These are phyloP conservation scores for Eucalyptus guilfoylei DNA, from an alignment of 345 rosid genomes.

Conservation along the genomic window DNA sequence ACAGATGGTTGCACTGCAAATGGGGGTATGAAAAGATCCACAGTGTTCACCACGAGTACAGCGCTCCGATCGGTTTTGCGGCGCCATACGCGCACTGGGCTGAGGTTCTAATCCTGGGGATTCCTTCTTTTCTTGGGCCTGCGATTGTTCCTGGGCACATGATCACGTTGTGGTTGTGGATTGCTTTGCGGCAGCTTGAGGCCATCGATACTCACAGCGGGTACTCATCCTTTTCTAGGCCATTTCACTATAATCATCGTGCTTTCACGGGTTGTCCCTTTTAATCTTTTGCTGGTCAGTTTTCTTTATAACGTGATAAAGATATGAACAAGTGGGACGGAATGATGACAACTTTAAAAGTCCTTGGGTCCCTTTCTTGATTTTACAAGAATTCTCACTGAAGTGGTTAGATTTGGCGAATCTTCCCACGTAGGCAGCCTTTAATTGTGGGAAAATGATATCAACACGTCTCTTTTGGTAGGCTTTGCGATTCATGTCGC, in stretches of 20 bases:
- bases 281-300: neutral
- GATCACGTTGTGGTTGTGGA: constrained; percentile 87
- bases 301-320: neutral
- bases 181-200: constrained; percentile 75
- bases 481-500: neutral
- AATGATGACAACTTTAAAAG: neutral
- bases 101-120: constrained; percentile 78
- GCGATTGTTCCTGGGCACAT: constrained; percentile 94
- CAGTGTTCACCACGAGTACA: constrained; percentile 75
- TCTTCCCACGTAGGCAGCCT: neutral
- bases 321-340: neutral
- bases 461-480: neutral
- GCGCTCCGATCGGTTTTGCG: constrained; percentile 79
- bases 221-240: constrained; percentile 18
- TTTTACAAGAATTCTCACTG: neutral
- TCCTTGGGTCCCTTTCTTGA: neutral
- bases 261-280: neutral
- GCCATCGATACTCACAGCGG: constrained; percentile 97
- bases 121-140: constrained; percentile 90
- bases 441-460: neutral
- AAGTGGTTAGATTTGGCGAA: neutral
- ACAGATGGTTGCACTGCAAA: constrained; percentile 62
- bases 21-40: constrained; percentile 97
- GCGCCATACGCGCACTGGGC: constrained; percentile 97
- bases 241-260: neutral